phyloP scores from a whole-genome alignment of 768 basidiomycete genomes.

The Mycena venus region DNA sequence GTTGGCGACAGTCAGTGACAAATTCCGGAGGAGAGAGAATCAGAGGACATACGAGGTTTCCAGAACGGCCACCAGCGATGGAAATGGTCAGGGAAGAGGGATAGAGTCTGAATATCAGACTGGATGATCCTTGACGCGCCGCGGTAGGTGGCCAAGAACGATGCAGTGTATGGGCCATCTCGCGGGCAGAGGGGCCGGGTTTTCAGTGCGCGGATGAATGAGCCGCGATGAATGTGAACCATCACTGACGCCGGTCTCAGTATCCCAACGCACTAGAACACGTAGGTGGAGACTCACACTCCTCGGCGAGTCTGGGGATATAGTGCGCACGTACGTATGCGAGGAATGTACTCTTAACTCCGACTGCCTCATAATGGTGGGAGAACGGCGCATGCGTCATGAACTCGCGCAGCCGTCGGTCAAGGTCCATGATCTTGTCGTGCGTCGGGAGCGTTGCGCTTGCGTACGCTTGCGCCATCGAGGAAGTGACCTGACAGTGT shows the following conservation, averaged over 20 bases:
- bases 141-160: slow-evolving; percentile 61
- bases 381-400: not conserved
- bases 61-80: slow-evolving; percentile 59
- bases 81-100: slow-evolving; percentile 54
- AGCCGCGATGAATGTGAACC: slow-evolving; percentile 61
- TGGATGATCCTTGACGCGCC: slow-evolving; percentile 49
- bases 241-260: slow-evolving; percentile 47
- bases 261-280: not conserved
- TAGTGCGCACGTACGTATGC: not conserved
- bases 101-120: slow-evolving; percentile 39
- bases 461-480: slow-evolving; percentile 41
- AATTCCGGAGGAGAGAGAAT: no score
- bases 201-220: slow-evolving; percentile 60
- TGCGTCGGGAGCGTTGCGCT: slow-evolving; percentile 43
- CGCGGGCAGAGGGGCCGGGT: slow-evolving; percentile 60
- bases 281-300: not conserved
- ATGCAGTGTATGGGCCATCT: slow-evolving; percentile 59
- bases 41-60: slow-evolving; percentile 43
- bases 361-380: not conserved
- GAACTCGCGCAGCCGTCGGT: slow-evolving; percentile 13
- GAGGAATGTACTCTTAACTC: not conserved
- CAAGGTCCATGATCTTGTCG: slow-evolving; percentile 37
- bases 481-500: slow-evolving; percentile 32
- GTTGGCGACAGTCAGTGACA: not conserved
- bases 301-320: not conserved